phyloP scores from a whole-genome alignment of 2,329 filamentous ascomycete genomes.

The Venturia aucupariae region DNA sequence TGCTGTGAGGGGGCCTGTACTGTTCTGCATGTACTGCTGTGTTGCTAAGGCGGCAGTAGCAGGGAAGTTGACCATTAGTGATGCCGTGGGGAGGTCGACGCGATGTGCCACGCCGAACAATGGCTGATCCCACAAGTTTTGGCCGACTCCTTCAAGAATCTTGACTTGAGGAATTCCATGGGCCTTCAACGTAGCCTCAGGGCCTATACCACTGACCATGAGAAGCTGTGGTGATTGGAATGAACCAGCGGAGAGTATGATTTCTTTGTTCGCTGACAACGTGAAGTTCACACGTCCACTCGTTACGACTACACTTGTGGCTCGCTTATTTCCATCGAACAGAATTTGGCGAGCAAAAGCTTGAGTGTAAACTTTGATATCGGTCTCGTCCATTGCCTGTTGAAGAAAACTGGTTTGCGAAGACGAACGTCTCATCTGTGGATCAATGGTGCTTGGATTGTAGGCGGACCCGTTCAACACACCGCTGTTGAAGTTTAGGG shows the following conservation, averaged over 20 bases:
- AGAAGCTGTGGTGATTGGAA: conserved; percentile 15
- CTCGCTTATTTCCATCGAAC: conserved; percentile 22
- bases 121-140: conserved; percentile 12
- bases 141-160: conserved; percentile 11
- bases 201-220: conserved; percentile 14
- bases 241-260: conserved; percentile 14
- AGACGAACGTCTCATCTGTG: conserved; percentile 17
- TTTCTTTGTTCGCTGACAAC: conserved; percentile 14
- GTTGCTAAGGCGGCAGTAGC: conserved; percentile 2
- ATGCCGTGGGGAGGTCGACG: background rate
- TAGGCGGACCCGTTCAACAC: conserved; percentile 5
- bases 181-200: background rate
- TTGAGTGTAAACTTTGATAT: conserved; percentile 23
- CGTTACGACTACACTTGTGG: conserved; percentile 15
- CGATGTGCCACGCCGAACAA: background rate
- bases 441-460: conserved; percentile 25
- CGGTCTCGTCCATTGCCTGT: conserved; percentile 17
- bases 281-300: conserved; percentile 7
- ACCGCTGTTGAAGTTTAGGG: conserved; percentile 19
- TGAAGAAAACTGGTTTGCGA: conserved; percentile 21
- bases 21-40: background rate
- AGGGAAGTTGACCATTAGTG: background rate
- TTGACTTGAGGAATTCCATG: conserved; percentile 10
- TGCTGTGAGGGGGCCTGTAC: conserved; percentile 4
- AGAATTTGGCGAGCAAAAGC: conserved; percentile 28